Percentiles rank a stretch among this genome's conserved stretches.
phyloP scores from a whole-genome alignment of 2,329 filamentous ascomycete species.

The Meredithiella fracta region DNA sequence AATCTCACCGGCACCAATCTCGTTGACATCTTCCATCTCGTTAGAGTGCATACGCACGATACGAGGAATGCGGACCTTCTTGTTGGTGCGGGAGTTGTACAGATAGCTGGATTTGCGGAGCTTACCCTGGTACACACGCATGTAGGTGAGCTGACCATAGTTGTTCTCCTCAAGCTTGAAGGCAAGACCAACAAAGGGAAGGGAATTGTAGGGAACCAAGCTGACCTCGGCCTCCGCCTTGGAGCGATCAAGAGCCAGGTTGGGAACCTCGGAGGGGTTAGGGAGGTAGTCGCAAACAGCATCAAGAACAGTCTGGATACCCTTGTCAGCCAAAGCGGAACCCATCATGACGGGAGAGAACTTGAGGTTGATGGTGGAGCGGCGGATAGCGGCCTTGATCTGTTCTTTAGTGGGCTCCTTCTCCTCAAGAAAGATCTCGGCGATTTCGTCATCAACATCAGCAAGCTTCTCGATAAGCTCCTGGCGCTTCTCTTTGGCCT shows the following conservation, averaged over 20 bases:
- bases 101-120: slow-evolving; percentile 78
- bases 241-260: slow-evolving; percentile 71
- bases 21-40: slow-evolving; percentile 91
- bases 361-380: slow-evolving; percentile 73
- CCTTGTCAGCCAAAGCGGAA: slow-evolving; percentile 85
- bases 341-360: slow-evolving; percentile 96
- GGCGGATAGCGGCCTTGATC: slow-evolving; percentile 81
- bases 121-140: slow-evolving; percentile 90
- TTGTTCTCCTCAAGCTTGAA: slow-evolving; percentile 99
- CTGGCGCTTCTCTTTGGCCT: slow-evolving; percentile 67
- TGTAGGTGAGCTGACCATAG: slow-evolving; percentile 95
- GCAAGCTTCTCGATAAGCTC: slow-evolving; percentile 87
- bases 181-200: slow-evolving; percentile 87
- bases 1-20: slow-evolving; percentile 92
- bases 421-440: slow-evolving; percentile 86
- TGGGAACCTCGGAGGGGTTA: slow-evolving; percentile 77
- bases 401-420: slow-evolving; percentile 60
- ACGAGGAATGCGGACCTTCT: slow-evolving; percentile 90
- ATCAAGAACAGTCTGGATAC: slow-evolving; percentile 90
- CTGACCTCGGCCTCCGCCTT: slow-evolving; percentile 66
- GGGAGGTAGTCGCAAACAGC: slow-evolving; percentile 92
- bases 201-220: slow-evolving; percentile 79
- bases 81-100: slow-evolving; percentile 84
- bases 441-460: slow-evolving; percentile 95
- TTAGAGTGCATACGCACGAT: slow-evolving; percentile 99